These are phyloP conservation scores for Cercis canadensis DNA, from an alignment of 306 rosid species.

Conservation along the genomic window DNA sequence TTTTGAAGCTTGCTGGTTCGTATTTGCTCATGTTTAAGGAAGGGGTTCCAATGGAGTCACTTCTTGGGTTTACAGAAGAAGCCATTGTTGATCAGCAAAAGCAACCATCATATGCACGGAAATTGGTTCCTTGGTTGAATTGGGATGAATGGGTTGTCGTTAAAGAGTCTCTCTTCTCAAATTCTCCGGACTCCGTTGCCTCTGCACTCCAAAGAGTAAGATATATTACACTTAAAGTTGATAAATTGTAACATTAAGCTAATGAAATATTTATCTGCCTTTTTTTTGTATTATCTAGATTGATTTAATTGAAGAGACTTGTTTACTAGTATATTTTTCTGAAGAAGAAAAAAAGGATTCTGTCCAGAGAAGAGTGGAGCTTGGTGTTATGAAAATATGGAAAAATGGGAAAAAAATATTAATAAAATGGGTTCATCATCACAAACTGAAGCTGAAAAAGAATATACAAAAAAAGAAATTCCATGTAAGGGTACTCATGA, in stretches of 20 bases:
- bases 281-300: not conserved
- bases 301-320: no score
- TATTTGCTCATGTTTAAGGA: not conserved
- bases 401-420: not conserved
- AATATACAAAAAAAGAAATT: no score
- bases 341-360: no score
- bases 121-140: slow-evolving; percentile 86
- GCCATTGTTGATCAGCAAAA: slow-evolving; percentile 20
- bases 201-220: slow-evolving; percentile 73
- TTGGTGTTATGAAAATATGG: not conserved
- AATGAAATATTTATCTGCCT: not conserved
- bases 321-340: no score
- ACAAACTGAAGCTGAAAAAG: not conserved
- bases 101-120: slow-evolving; percentile 42
- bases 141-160: slow-evolving; percentile 95
- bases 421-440: not conserved
- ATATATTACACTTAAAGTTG: no score
- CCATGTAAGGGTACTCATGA: not conserved
- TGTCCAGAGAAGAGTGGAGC: no score
- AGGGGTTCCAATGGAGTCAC: slow-evolving; percentile 44
- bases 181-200: slow-evolving; percentile 61
- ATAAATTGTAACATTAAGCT: not conserved
- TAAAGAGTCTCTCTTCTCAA: slow-evolving; percentile 64
- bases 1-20: no score
- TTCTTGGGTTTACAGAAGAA: slow-evolving; percentile 46